These are phyloP conservation scores for Fusarium redolens DNA, from an alignment of 2,329 filamentous ascomycete genomes.

Conservation along the genomic window DNA sequence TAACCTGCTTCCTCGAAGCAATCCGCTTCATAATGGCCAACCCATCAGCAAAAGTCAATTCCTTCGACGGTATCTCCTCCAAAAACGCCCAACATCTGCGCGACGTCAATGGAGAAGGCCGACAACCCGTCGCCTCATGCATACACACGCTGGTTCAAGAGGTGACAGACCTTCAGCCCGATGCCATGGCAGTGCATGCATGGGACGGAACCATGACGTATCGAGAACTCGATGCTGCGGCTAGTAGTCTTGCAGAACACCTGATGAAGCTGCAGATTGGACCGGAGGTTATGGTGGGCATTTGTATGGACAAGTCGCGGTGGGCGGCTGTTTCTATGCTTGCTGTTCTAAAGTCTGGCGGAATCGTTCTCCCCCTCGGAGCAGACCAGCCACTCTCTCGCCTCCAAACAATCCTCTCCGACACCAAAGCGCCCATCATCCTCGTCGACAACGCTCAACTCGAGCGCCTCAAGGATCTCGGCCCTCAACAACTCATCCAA, in stretches of 20 bases:
- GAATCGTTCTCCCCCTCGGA: neutral
- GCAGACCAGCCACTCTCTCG: neutral
- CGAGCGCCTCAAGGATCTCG: neutral
- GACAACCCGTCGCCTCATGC: neutral
- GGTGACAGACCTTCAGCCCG: neutral
- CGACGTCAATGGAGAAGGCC: neutral
- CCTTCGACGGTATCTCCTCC: neutral
- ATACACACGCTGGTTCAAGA: neutral
- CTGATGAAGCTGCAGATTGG: neutral
- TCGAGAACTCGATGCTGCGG: neutral
- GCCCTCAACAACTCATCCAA: neutral
- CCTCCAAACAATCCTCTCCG: neutral
- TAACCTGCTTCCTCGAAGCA: neutral
- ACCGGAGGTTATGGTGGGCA: neutral
- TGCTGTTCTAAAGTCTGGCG: neutral
- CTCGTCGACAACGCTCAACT: neutral
- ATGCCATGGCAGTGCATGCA: neutral
- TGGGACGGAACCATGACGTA: constrained; percentile 1
- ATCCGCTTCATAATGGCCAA: neutral
- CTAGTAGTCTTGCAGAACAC: neutral
- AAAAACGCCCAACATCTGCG: neutral
- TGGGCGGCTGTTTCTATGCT: neutral
- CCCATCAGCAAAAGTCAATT: neutral
- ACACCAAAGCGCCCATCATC: neutral
- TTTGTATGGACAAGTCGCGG: constrained; percentile 7